A percentile compares a stretch with the other conserved stretches of the same genome.
Conservation (phyloP, 75 land plant genomes). For the Picea glauca region DNA sequence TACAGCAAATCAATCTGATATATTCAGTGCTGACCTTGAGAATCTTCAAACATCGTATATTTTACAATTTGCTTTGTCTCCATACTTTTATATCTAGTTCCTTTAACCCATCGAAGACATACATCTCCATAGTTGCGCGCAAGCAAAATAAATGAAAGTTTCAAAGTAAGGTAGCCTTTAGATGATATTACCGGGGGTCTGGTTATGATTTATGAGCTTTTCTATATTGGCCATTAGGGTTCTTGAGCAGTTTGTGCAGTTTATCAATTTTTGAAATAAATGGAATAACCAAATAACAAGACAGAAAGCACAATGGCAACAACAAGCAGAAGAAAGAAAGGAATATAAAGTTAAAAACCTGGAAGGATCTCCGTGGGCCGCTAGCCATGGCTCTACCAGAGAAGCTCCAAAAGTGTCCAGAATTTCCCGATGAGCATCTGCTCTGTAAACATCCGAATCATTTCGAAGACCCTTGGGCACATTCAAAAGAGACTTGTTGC, state of each 20-base stretch:
- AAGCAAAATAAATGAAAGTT: not conserved
- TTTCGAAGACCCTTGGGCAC: conserved; percentile 24
- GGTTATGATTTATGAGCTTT: not conserved
- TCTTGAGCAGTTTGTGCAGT: not conserved
- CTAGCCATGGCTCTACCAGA: conserved; percentile 89
- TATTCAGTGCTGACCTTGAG: too few species aligned
- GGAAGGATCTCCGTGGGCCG: conserved; percentile 92
- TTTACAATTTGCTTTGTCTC: too few species aligned
- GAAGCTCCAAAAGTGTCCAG: conserved; percentile 76
- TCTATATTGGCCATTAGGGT: not conserved
- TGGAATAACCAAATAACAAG: not conserved
- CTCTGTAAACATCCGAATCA: conserved; percentile 21
- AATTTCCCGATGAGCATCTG: conserved; percentile 36
- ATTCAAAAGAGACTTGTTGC: conserved; percentile 53
- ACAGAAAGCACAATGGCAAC: not conserved
- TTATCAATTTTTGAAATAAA: not conserved
- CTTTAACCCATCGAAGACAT: not conserved
- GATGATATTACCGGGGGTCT: not conserved
- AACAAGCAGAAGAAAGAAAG: conserved; percentile 2
- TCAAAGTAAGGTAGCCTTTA: not conserved
- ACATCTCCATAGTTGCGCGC: not conserved
- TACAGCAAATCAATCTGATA: too few species aligned
- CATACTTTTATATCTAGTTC: too few species aligned
- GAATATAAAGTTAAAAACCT: conserved; percentile 39
- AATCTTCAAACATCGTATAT: too few species aligned